Evolutionary conservation across 1,284 basidiomycete genomes (phyloP).

Genomic region (Sporisorium scitamineum): DNA sequence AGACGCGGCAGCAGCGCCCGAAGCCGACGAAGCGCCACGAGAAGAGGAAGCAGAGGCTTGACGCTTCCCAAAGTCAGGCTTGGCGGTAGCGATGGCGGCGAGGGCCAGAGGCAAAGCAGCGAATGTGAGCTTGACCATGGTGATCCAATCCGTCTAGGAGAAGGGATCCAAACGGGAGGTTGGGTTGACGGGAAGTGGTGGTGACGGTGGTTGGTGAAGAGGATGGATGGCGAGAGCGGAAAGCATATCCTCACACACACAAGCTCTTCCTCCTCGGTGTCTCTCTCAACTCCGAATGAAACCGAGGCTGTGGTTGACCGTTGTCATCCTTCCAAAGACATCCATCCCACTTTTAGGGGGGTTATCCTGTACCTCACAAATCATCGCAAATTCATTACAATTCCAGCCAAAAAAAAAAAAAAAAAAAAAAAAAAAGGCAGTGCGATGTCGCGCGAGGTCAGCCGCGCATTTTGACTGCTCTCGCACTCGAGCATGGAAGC

Average conservation of each 20-base stretch:
- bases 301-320: background rate
- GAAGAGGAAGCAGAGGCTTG: constrained; percentile 31
- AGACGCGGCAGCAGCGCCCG: constrained; percentile 31
- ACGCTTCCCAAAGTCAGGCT: constrained; percentile 36
- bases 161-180: background rate
- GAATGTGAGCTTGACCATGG: constrained; percentile 48
- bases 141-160: constrained; percentile 21
- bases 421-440: background rate
- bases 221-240: background rate
- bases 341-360: too few relatives aligned
- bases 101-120: constrained; percentile 38
- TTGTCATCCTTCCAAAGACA: too few relatives aligned
- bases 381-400: background rate
- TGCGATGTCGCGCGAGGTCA: constrained; percentile 12
- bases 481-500: too few relatives aligned
- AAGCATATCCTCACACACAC: background rate
- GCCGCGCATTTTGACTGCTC: too few relatives aligned
- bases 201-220: constrained; percentile 1
- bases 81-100: constrained; percentile 33
- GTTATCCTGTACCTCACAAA: background rate
- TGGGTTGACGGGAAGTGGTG: background rate
- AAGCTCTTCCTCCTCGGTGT: background rate
- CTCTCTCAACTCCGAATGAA: background rate
- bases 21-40: constrained; percentile 15
- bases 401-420: background rate